phyloP scores from a whole-genome alignment of 148 eudicot genomes.

The Silene conica region DNA sequence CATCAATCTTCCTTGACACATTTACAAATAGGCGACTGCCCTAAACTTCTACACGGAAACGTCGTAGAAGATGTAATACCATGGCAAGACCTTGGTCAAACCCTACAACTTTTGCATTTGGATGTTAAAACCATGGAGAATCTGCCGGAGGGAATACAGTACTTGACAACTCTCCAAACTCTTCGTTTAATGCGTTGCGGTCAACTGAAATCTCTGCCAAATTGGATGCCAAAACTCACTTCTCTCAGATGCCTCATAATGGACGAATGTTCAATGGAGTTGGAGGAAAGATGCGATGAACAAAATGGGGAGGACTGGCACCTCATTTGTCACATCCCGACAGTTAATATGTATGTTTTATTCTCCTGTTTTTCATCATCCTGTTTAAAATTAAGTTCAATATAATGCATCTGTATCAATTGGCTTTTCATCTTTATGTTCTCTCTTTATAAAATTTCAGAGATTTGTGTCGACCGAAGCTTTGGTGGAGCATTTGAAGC shows the following conservation, averaged over 20 bases:
- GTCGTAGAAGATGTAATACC: neutral
- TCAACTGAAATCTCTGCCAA: neutral
- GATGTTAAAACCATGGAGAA: neutral
- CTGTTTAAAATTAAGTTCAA: no score
- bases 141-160: neutral
- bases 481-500: constrained; percentile 70
- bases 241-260: neutral
- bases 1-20: neutral
- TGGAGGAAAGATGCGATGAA: neutral
- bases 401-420: no score
- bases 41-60: neutral
- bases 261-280: neutral
- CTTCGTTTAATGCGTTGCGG: neutral
- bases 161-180: neutral
- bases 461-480: constrained; percentile 48
- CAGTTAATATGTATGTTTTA: neutral
- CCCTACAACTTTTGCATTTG: neutral
- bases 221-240: constrained; percentile 1
- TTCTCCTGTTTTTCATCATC: no score
- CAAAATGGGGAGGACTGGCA: neutral
- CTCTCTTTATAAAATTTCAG: no score
- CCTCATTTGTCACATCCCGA: neutral
- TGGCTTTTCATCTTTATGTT: no score
- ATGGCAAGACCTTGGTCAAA: neutral
- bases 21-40: neutral